Evolutionary conservation across 495 filamentous ascomycete species (phyloP), one percentile per base, ranked within the genome.

Genomic region (Aspergillus bertholletiae): DNA sequence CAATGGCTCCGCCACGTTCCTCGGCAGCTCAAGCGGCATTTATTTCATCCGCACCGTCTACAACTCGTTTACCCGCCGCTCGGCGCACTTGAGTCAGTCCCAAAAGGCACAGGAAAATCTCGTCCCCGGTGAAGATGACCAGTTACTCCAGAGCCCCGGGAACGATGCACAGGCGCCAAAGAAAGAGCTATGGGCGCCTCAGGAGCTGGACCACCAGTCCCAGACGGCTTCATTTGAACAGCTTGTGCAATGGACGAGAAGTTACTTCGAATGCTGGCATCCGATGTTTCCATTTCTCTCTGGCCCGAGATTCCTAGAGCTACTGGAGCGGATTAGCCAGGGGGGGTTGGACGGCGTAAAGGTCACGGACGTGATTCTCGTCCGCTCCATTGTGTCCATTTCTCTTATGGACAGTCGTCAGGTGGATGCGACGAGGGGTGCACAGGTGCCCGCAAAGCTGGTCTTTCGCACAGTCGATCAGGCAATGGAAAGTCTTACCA

Each of bases 11-110:
- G 70, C 70, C 20, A 72, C 60, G 7, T 77, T 77, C 43, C 56
- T 79, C 24, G 77, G 77, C 20, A 79, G 76, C 46, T 76, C 70
- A n/a, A 79, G 76, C 50, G 77, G 77, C 2, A 78, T 80, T 15
- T 68, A 78, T 48, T 77, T 80, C 43, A 72, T 79, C 34, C 70
- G 72, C 8, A 70, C 71, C 46, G 77, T 80, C 5, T 74, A 74
- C 46, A 62, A 71, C 56, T 69, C 71, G 22, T 73, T 79, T 57
- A 67, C 75, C 2, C 69, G 68, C 20, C 71, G 67, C 24, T 71
- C 66, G 2, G 70, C 69, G 15, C 66, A 72, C 48, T 32, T 69
- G 21, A 62, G 58, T 21, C 66, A 68, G 57, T 62, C 56, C 9
- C 53, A 58, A 45, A 52, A 63, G 15, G 53, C 62, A 23, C 37